Conservation (phyloP, 164 flowering plant genomes). For the Sedum album region DNA sequence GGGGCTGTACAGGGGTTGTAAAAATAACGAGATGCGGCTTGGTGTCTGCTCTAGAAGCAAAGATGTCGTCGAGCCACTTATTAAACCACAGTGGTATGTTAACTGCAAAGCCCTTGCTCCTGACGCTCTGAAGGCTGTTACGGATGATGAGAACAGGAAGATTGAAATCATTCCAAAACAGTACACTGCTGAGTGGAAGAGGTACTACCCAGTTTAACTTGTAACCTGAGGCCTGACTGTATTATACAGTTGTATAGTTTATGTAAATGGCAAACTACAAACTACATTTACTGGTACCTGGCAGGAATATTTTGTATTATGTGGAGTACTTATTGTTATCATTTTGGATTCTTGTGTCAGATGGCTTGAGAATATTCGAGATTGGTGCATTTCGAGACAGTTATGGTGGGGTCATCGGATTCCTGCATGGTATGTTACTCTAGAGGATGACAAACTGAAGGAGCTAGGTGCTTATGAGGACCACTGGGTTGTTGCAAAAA, state of each 20-base stretch:
- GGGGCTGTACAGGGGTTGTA: slow-evolving; percentile 73
- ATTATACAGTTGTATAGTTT: too few species aligned
- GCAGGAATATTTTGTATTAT: neutral
- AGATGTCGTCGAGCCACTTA: slow-evolving; percentile 92
- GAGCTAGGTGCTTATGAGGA: slow-evolving; percentile 70
- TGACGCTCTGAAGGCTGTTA: slow-evolving; percentile 77
- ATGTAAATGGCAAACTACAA: too few species aligned
- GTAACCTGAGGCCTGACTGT: too few species aligned
- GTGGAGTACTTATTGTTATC: neutral
- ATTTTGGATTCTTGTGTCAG: slow-evolving; percentile 28
- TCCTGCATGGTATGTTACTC: slow-evolving; percentile 91
- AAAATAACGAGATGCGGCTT: slow-evolving; percentile 88
- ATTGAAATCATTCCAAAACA: slow-evolving; percentile 83
- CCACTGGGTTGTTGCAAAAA: slow-evolving; percentile 89
- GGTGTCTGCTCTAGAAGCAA: slow-evolving; percentile 88
- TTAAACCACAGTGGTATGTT: slow-evolving; percentile 97
- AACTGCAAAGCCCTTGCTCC: slow-evolving; percentile 60
- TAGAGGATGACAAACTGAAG: slow-evolving; percentile 68
- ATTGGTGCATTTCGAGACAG: slow-evolving; percentile 98
- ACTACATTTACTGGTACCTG: neutral
- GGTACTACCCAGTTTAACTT: slow-evolving; percentile 27
- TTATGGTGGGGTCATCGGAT: slow-evolving; percentile 99
- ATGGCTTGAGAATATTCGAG: slow-evolving; percentile 93
- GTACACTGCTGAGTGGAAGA: slow-evolving; percentile 88
- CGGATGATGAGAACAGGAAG: slow-evolving; percentile 42